Percentiles rank a stretch among this genome's conserved stretches.
Evolutionary conservation across 108 stramenopile genomes (phyloP).

Genomic region (Hondaea fermentalgiana): DNA sequence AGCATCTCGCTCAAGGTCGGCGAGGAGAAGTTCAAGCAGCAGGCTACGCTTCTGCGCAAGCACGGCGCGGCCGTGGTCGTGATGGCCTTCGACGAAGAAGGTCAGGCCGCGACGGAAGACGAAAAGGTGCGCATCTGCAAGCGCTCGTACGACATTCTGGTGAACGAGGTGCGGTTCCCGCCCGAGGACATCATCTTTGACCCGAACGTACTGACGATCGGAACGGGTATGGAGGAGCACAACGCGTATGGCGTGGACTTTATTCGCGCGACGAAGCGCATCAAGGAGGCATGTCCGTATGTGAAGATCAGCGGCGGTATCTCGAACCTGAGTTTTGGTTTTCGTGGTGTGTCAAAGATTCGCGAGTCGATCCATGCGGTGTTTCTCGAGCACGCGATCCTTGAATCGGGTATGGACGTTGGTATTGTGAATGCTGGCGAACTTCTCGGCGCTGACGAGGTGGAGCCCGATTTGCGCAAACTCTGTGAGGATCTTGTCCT

Average conservation of each 20-base stretch:
- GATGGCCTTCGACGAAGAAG: conserved; percentile 99
- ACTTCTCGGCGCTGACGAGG: conserved; percentile 70
- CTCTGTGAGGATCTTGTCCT: conserved; percentile 67
- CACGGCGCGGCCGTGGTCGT: conserved; percentile 96
- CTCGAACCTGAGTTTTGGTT: conserved; percentile 95
- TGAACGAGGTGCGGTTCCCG: conserved; percentile 79
- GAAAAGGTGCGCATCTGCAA: conserved; percentile 98
- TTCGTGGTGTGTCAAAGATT: conserved; percentile 76
- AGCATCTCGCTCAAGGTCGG: conserved; percentile 96
- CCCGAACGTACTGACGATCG: conserved; percentile 95
- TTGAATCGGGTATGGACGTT: conserved; percentile 95
- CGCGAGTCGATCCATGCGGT: conserved; percentile 97
- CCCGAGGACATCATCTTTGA: conserved; percentile 99
- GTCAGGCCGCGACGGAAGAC: conserved; percentile 87
- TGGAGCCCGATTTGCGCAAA: conserved; percentile 68
- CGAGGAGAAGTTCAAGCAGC: conserved; percentile 89
- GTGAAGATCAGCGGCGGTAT: conserved; percentile 95
- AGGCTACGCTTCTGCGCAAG: conserved; percentile 83
- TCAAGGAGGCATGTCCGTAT: conserved; percentile 93
- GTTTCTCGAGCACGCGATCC: conserved; percentile 78
- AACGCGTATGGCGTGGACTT: conserved; percentile 95
- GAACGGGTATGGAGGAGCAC: conserved; percentile 94
- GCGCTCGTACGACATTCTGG: conserved; percentile 95
- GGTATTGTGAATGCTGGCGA: conserved; percentile 97
- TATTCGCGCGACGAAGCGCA: conserved; percentile 78